phyloP scores from a whole-genome alignment of 2,329 filamentous ascomycete species.

The Cercospora zeina region DNA sequence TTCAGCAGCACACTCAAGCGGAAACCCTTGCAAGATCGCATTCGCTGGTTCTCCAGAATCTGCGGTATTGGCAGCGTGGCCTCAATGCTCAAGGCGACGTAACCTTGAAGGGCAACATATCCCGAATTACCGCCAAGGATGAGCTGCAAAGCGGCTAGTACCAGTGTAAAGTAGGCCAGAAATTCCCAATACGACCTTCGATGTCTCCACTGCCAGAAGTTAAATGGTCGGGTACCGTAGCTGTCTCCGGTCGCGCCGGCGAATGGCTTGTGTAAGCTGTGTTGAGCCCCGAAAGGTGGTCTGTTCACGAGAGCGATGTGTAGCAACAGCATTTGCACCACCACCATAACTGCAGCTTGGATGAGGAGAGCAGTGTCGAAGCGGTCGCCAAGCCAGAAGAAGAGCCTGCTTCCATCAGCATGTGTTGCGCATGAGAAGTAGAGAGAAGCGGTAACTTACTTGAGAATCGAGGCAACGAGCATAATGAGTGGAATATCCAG shows the following conservation, averaged over 20 bases:
- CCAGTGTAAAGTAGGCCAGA: constrained; percentile 65
- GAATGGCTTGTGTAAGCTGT: constrained; percentile 58
- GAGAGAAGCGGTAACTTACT: constrained; percentile 45
- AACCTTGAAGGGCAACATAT: constrained; percentile 70
- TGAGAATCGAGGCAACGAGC: constrained; percentile 64
- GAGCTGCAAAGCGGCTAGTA: constrained; percentile 65
- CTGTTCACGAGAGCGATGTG: constrained; percentile 63
- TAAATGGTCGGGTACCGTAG: constrained; percentile 62
- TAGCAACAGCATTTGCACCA: constrained; percentile 58
- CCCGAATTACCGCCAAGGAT: constrained; percentile 59
- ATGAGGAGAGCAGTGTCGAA: constrained; percentile 60
- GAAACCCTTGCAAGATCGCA: constrained; percentile 74
- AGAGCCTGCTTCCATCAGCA: constrained; percentile 49
- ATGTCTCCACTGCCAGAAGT: constrained; percentile 81
- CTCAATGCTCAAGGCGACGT: constrained; percentile 74
- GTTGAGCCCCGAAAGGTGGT: constrained; percentile 43
- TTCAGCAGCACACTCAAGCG: constrained; percentile 71
- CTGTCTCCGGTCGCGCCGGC: constrained; percentile 51
- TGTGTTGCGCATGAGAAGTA: neutral
- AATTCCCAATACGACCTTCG: constrained; percentile 80
- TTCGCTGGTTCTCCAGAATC: constrained; percentile 68
- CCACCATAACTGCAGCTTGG: constrained; percentile 62
- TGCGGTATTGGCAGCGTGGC: constrained; percentile 80
- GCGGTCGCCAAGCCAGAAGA: constrained; percentile 65
- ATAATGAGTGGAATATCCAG: constrained; percentile 68